Base-by-base conservation (phyloP, 2,329 filamentous ascomycete genomes). In the Verticillium isaacii region DNA sequence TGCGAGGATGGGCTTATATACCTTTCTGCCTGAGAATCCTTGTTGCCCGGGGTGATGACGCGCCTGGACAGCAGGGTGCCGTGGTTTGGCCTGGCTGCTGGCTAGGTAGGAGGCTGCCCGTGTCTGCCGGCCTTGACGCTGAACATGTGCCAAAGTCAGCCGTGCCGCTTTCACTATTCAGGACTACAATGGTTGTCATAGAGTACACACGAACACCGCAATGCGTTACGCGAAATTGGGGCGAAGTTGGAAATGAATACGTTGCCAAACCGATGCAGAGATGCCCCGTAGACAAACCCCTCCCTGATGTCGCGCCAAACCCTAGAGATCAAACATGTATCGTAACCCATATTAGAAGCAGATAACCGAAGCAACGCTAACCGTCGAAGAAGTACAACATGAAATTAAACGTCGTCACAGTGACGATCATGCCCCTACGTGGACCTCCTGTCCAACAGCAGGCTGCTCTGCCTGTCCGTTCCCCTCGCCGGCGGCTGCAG, bases 381-480 rank as follows among this genome's bases (percentile, higher is more conserved):
- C 45, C 45, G 9, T 7, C n/a, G 19, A 25, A 52, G 8, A 52
- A 19, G 25, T 23, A 23, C 41, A 52, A 5, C 8, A 23, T 52
- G 19, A 45, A 29, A 32, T 8, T 23, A 29, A 19, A n/a, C 1
- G 23, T 11, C 19, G 4, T 14, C 34, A 3, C 4, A 23, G 37
- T n/a, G 19, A 11, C 11, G 5, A 12, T 65, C 29, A 65, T 8
- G 61, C 63, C 1, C 61, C 63, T 2, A 63, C 63, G 12, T 41
- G 57, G 14, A 60, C 64, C 36, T 63, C 56, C 32, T 65, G 63
- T 11, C 61, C 50, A 52, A 56, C 60, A 14, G 60, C 39, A 2
- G 60, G 36, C 34, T 14, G 41, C 23, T 15, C 52, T 37, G 36
- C 34, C 19, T 60, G 34, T 7, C 52, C 61, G 1, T 58, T 64